Conservation (phyloP, 2,329 filamentous ascomycete genomes). For the Apiospora kogelbergensis region DNA sequence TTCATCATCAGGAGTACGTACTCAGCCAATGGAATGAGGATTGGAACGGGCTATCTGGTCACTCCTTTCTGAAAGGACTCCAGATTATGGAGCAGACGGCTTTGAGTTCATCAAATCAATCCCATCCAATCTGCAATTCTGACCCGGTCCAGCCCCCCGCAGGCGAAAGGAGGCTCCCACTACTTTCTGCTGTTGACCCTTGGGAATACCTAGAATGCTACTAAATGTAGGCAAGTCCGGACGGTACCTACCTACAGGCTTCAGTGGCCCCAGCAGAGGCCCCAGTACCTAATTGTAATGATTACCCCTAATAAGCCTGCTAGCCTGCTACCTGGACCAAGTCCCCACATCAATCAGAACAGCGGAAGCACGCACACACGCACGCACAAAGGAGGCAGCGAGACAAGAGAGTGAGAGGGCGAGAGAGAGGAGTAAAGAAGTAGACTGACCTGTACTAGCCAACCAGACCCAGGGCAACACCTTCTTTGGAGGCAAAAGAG, state of each 20-base stretch:
- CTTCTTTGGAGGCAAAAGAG: constrained; percentile 9
- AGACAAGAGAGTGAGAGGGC: neutral
- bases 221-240: neutral
- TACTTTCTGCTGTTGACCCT: neutral
- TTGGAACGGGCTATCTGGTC: neutral
- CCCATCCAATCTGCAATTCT: constrained; percentile 3
- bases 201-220: no score
- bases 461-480: constrained; percentile 7
- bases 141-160: constrained; percentile 2
- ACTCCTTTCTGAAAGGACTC: neutral
- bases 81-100: neutral
- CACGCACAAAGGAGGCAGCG: neutral
- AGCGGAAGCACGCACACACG: constrained; percentile 4
- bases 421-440: neutral
- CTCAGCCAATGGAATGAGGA: neutral
- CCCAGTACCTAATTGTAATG: constrained; percentile 1
- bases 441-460: neutral
- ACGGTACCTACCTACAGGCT: constrained; percentile 4
- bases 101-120: constrained; percentile 4
- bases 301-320: constrained; percentile 6
- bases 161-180: constrained; percentile 2
- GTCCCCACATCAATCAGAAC: constrained; percentile 4
- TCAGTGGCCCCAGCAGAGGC: no score
- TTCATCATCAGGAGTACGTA: neutral
- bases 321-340: neutral